Conservation (phyloP, 2,329 filamentous ascomycete species). For the Aspergillus carbonarius region DNA sequence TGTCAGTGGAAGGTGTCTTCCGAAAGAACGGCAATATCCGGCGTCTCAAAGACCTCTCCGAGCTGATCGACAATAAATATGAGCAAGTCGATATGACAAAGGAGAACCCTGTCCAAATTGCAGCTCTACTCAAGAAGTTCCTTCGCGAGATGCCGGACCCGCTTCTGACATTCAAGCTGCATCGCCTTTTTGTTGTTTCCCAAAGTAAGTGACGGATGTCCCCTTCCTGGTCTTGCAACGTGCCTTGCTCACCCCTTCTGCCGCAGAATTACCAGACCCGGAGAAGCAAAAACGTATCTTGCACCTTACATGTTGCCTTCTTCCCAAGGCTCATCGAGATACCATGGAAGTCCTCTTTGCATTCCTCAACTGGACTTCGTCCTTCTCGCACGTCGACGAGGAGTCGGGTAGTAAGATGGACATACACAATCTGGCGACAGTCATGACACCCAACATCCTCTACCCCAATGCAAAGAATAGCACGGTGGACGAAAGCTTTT, state of each 20-base stretch:
- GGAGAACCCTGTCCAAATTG: conserved; percentile 89
- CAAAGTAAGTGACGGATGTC: conserved; percentile 59
- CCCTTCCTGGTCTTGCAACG: neutral
- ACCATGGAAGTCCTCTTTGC: conserved; percentile 92
- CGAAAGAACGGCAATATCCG: conserved; percentile 99
- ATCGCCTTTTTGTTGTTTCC: conserved; percentile 83
- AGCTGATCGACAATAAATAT: conserved; percentile 81
- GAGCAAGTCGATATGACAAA: conserved; percentile 82
- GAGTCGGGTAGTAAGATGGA: conserved; percentile 99
- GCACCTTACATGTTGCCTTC: conserved; percentile 85
- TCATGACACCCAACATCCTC: conserved; percentile 94
- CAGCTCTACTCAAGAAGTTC: conserved; percentile 92
- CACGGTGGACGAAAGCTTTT: conserved; percentile 84
- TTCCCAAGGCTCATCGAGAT: conserved; percentile 90
- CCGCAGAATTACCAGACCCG: conserved; percentile 70
- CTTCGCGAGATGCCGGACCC: conserved; percentile 92
- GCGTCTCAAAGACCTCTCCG: conserved; percentile 80
- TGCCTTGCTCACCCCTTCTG: neutral
- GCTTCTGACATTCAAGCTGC: conserved; percentile 90
- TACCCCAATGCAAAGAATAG: conserved; percentile 68
- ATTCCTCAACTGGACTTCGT: conserved; percentile 96
- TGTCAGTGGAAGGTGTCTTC: conserved; percentile 98
- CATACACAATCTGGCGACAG: conserved; percentile 92
- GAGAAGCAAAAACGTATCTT: conserved; percentile 80
- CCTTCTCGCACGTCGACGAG: conserved; percentile 95